Evolutionary conservation across 1,284 basidiomycete genomes (phyloP).

Genomic region (Trichosporon ovoides): DNA sequence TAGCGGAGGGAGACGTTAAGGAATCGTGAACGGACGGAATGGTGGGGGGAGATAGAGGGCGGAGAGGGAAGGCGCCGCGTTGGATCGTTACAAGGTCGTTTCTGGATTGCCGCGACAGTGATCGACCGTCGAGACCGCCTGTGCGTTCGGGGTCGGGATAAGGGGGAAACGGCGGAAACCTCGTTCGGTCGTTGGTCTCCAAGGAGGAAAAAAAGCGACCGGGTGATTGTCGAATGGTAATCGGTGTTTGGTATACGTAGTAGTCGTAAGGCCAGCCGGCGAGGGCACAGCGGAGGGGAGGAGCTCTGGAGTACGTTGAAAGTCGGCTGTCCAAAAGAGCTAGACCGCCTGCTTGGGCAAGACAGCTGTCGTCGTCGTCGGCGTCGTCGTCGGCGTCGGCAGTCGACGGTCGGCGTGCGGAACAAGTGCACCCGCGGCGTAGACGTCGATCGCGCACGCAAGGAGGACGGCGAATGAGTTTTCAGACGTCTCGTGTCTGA

Average conservation of each 20-base stretch:
- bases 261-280: neutral
- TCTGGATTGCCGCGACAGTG: neutral
- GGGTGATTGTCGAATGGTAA: neutral
- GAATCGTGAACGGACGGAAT: neutral
- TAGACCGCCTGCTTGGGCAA: no score
- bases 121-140: neutral
- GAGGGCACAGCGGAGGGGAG: neutral
- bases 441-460: no score
- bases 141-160: neutral
- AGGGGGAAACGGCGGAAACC: neutral
- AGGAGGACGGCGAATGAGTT: no score
- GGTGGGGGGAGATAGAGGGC: neutral
- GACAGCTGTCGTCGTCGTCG: no score
- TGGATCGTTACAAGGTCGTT: conserved; percentile 4
- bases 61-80: neutral
- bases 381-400: no score
- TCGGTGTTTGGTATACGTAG: neutral
- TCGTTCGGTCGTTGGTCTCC: neutral
- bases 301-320: no score
- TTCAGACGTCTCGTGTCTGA: no score
- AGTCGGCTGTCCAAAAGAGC: no score
- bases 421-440: no score
- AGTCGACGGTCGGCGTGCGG: no score
- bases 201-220: neutral
- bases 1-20: neutral